phyloP scores from a whole-genome alignment of 306 rosid genomes.

The Vigna reflexopilosa region DNA sequence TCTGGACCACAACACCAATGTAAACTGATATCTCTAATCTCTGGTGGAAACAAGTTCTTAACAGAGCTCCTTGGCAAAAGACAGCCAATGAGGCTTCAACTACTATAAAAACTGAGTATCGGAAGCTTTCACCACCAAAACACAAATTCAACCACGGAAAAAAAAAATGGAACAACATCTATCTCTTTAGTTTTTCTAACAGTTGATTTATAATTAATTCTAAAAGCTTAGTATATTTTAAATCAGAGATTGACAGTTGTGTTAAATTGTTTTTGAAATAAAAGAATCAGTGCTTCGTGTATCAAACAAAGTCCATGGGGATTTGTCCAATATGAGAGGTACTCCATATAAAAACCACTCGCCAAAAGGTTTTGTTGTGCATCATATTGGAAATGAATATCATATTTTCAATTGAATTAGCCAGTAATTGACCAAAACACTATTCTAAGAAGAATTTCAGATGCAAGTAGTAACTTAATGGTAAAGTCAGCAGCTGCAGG shows the following conservation, averaged over 20 bases:
- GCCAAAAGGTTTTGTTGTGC: conserved; percentile 7
- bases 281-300: not conserved
- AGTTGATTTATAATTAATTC: not conserved
- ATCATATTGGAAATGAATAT: not conserved
- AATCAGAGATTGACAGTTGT: too few relatives aligned
- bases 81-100: not conserved
- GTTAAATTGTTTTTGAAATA: not conserved
- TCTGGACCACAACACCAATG: not conserved
- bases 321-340: not conserved
- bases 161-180: not conserved
- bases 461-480: conserved; percentile 5
- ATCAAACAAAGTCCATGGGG: not conserved
- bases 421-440: conserved; percentile 16
- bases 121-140: not conserved
- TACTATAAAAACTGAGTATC: not conserved
- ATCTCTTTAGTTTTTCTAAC: not conserved
- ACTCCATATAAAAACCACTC: not conserved
- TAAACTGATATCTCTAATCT: not conserved
- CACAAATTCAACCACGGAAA: not conserved
- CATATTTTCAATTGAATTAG: not conserved
- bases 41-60: not conserved
- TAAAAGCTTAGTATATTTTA: too few relatives aligned
- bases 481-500: conserved; percentile 6
- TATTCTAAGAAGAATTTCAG: not conserved
- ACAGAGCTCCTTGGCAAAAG: not conserved